Base-by-base conservation (phyloP, 306 rosid species). In the Prunus persica region DNA sequence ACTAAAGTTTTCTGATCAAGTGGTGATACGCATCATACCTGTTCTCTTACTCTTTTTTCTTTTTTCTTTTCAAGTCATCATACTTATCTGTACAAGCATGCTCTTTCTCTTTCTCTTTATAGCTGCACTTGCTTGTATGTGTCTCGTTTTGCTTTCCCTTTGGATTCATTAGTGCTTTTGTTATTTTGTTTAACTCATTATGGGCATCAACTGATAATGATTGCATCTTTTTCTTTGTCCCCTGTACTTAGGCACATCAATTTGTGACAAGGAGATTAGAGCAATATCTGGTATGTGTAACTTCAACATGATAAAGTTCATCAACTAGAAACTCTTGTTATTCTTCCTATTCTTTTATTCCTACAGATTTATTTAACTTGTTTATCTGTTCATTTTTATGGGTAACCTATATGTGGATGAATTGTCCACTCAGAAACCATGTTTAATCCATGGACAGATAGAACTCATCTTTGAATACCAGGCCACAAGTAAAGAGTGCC, bases 211-310 rank as follows among this genome's bases (percentile, higher is more conserved):
- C n/a, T 28, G 55, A 38, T 78, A 74, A 81, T 75, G 19, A 45
- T 74, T 76, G 49, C 72, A n/a, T 55, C 18, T 78, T 58, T 73
- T 66, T 43, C 43, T 72, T 27, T 70, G 24, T n/a, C 65, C 65
- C 58, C 70, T 67, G 49, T 58, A 54, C 82, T 81, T 77, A 94
- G 98, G 98, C 80, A 65, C 87, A 70, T 80, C 91, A 89, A 84
- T 94, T 94, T 80, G 93, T 94, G 71, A 84, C 84, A 72, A 90
- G 97, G 68, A 89, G 98, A 85, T 79, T 94, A 61, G 98, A 94
- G 90, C 98, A 94, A 70, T 91, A 81, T 90, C 84, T 94, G 97
- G 96, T 94, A 87, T 34, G 89, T 41, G 28, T 77, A 57, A 14
- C 79, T 72, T 83, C 79, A 34, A 16, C 34, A 66, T 67, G 25